Evolutionary conservation across 768 basidiomycete genomes (phyloP).

Genomic region (Lactarius evosmus): DNA sequence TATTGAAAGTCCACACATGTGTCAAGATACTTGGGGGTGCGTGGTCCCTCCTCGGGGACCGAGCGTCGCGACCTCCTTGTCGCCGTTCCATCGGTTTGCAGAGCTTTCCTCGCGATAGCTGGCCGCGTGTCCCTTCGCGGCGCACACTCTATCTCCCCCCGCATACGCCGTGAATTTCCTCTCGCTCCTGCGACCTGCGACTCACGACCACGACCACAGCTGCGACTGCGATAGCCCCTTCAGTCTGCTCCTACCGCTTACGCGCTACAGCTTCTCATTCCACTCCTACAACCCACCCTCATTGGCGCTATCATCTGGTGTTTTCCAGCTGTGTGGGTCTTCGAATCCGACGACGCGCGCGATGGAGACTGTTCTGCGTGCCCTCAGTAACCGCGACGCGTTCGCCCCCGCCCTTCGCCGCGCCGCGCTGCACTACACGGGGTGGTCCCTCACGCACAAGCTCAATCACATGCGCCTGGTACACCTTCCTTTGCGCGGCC

Average conservation of each 20-base stretch:
- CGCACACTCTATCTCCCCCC: constrained; percentile 36
- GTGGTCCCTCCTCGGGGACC: constrained; percentile 34
- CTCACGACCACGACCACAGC: constrained; percentile 19
- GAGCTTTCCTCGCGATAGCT: constrained; percentile 36
- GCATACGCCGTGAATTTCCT: constrained; percentile 34
- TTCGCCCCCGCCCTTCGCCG: constrained; percentile 36
- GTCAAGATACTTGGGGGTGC: constrained; percentile 36
- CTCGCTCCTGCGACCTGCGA: constrained; percentile 29
- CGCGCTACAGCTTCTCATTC: constrained; percentile 40
- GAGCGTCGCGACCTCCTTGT: constrained; percentile 39
- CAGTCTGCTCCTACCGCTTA: constrained; percentile 23
- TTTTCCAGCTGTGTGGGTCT: constrained; percentile 28
- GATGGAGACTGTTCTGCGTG: constrained; percentile 34
- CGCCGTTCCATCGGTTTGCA: constrained; percentile 36
- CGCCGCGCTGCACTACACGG: constrained; percentile 35
- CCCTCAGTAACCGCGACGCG: constrained; percentile 27
- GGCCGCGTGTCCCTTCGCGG: constrained; percentile 36
- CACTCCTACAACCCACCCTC: constrained; percentile 30
- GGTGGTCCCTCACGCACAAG: constrained; percentile 37
- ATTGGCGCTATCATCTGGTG: constrained; percentile 7
- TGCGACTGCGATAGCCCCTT: constrained; percentile 12
- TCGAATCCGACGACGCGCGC: constrained; percentile 25
- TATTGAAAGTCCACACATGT: too few relatives aligned
- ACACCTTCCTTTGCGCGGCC: constrained; percentile 36
- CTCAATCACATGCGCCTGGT: constrained; percentile 36